Percentiles rank a stretch among this genome's conserved stretches.
phyloP scores from a whole-genome alignment of 2,329 filamentous ascomycete species.

The Sporothrix curviconia region DNA sequence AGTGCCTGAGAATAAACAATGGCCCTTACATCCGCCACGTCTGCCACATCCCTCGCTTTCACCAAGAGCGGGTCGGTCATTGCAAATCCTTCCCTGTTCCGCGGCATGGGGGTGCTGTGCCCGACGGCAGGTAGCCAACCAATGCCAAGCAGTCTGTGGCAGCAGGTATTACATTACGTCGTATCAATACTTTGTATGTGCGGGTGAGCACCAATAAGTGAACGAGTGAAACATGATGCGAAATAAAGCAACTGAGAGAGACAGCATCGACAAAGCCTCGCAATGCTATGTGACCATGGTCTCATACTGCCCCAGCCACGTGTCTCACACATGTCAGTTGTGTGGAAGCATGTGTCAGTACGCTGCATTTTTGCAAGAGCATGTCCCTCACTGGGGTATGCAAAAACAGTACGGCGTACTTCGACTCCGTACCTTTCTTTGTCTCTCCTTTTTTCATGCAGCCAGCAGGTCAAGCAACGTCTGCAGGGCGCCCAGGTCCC shows the following conservation, averaged over 20 bases:
- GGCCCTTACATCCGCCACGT: too few relatives aligned
- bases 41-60: background rate
- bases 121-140: too few relatives aligned
- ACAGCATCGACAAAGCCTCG: background rate
- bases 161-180: too few relatives aligned
- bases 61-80: background rate
- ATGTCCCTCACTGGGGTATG: too few relatives aligned
- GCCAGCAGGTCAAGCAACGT: background rate
- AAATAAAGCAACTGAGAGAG: background rate
- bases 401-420: too few relatives aligned
- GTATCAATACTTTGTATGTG: too few relatives aligned
- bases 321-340: background rate
- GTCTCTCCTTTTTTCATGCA: too few relatives aligned
- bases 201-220: too few relatives aligned
- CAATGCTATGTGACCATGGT: background rate
- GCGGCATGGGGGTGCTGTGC: too few relatives aligned
- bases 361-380: background rate
- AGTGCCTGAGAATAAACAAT: too few relatives aligned
- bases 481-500: background rate
- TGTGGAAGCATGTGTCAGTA: background rate
- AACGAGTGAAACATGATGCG: too few relatives aligned
- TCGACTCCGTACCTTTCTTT: background rate
- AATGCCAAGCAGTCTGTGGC: too few relatives aligned
- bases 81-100: background rate
- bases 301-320: background rate